phyloP scores from a whole-genome alignment of 495 filamentous ascomycete species.

The Penicillium odoratum region DNA sequence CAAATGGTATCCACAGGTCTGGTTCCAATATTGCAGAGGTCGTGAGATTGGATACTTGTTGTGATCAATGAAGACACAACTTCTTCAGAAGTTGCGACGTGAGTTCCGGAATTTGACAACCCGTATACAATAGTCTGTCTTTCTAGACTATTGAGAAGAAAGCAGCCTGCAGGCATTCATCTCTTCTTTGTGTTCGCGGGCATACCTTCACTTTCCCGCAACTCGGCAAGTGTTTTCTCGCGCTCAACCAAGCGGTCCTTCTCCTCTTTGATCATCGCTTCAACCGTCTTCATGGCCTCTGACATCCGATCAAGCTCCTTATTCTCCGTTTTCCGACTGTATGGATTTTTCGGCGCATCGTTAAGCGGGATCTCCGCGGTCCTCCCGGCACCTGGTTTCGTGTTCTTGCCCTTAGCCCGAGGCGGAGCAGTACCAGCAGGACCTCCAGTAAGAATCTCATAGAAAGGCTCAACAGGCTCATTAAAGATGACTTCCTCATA shows the following conservation, averaged over 20 bases:
- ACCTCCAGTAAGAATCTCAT: conserved; percentile 73
- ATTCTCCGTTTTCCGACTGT: conserved; percentile 71
- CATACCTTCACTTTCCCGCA: conserved; percentile 57
- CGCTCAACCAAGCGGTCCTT: conserved; percentile 62
- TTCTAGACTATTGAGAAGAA: background rate
- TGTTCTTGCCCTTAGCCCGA: conserved; percentile 49
- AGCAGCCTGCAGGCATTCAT: conserved; percentile 22
- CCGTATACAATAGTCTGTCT: background rate
- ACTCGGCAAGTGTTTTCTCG: conserved; percentile 60
- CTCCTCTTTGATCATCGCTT: conserved; percentile 68
- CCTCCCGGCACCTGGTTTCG: conserved; percentile 52
- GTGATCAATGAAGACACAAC: background rate
- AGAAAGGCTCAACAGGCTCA: conserved; percentile 89
- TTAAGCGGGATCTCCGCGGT: conserved; percentile 70
- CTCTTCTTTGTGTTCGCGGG: conserved; percentile 44
- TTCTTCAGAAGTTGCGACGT: background rate
- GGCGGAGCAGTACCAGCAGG: conserved; percentile 30
- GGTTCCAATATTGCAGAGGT: background rate
- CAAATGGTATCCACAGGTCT: background rate
- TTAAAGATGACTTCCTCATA: conserved; percentile 96
- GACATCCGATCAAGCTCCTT: conserved; percentile 61
- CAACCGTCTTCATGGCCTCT: conserved; percentile 64
- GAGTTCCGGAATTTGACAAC: background rate
- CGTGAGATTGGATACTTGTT: background rate
- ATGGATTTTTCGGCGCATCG: conserved; percentile 65